Evolutionary conservation across 2,329 filamentous ascomycete species (phyloP).

Genomic region (Balansia obtecta): DNA sequence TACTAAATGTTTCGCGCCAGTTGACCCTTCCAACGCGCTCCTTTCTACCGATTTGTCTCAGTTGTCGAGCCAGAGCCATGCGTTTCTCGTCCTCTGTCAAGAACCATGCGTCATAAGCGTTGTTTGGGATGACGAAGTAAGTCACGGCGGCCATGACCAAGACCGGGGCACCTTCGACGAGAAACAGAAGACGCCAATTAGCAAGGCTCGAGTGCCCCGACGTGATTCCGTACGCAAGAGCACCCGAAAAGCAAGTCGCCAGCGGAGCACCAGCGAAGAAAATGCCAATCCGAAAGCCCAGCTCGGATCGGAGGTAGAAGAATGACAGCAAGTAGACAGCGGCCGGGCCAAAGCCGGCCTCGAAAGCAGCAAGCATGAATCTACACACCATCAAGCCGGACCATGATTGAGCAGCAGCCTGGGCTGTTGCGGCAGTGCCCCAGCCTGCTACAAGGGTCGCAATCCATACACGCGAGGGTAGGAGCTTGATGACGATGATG

Average conservation of each 20-base stretch:
- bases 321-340: constrained; percentile 22
- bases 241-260: constrained; percentile 55
- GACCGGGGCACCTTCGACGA: constrained; percentile 33
- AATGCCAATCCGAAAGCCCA: constrained; percentile 24
- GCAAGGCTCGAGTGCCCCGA: constrained; percentile 40
- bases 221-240: constrained; percentile 52
- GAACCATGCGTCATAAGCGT: constrained; percentile 7
- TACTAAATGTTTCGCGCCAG: constrained; percentile 17
- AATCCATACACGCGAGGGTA: constrained; percentile 5
- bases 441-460: constrained; percentile 6
- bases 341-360: constrained; percentile 21
- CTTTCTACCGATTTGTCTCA: constrained; percentile 4
- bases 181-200: constrained; percentile 53
- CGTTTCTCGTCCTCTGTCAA: constrained; percentile 11
- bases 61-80: constrained; percentile 5
- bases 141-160: constrained; percentile 18
- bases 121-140: constrained; percentile 16
- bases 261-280: constrained; percentile 46
- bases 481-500: constrained; percentile 7
- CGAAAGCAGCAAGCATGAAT: constrained; percentile 23
- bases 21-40: constrained; percentile 4
- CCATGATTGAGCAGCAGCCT: constrained; percentile 33
- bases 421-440: constrained; percentile 19
- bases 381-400: constrained; percentile 31
- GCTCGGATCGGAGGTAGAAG: constrained; percentile 23